Evolutionary conservation across 179 eudicot genomes (phyloP), one percentile per base, ranked within the genome.

Genomic region (Silene coronaria): DNA sequence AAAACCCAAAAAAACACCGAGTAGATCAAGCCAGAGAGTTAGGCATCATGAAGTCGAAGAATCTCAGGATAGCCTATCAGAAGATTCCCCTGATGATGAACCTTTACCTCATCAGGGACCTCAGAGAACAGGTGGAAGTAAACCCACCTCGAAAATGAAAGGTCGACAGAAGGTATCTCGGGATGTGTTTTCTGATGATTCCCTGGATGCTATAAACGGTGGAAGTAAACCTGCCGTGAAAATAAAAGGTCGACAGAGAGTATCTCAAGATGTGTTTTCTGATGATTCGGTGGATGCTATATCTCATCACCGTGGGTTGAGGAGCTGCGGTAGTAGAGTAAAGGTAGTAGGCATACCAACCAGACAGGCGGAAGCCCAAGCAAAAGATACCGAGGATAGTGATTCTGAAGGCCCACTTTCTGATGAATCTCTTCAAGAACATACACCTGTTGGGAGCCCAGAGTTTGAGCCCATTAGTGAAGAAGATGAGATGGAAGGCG

Each of bases 401-500:
- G 84, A 80, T 60, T 73, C 80, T 21, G 85, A 85, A 70, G 87
- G 75, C 75, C 79, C 80, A 24, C 72, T 45, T 9, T 85, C 82
- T 27, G 75, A 75, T 38, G 80, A 74, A 63, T 70, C 73, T 67
- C 81, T 30, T 64, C 14, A 32, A 48, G 76, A 79, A 72, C 87
- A 67, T 75, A 85, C 84, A 42, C 75, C 75, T 53, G 21, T 59
- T 23, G 79, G 88, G 66, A 85, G 80, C 45, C 84, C 81, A 51
- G 74, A 74, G 19, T 42, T 77, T 53, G 82, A 82, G 46, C 77
- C 84, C 7, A 75, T 60, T 22, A 72, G 67, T 68, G 90, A 88
- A 38, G 87, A 84, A 38, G 87, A 84, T 36, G 91, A 87, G 81
- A 30, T 59, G 65, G 91, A 83, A 53, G 91, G 89, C 12, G 94